phyloP scores from a whole-genome alignment of 2,329 filamentous ascomycete species.

The Blastomyces gilchristii region DNA sequence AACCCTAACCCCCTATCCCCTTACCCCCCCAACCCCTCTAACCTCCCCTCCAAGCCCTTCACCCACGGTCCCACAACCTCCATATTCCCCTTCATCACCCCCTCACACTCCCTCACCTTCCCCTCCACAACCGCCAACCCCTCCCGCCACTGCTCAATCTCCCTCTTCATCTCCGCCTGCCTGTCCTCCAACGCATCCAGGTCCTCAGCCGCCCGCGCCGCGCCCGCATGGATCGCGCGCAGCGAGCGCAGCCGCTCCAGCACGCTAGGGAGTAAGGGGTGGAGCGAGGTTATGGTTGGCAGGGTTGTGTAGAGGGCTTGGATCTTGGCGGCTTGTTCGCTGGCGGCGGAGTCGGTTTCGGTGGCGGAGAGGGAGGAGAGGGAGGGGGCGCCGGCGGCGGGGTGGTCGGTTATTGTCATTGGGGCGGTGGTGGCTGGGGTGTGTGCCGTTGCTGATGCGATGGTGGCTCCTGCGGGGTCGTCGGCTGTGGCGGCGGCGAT shows the following conservation, averaged over 20 bases:
- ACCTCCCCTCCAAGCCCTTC: slow-evolving; percentile 68
- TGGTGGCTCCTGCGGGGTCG: slow-evolving; percentile 26
- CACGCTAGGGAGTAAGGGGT: slow-evolving; percentile 73
- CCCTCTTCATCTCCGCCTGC: slow-evolving; percentile 61
- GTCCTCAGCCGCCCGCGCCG: slow-evolving; percentile 67
- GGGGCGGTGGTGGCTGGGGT: slow-evolving; percentile 23
- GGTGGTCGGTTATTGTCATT: too few species aligned
- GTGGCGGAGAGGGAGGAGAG: slow-evolving; percentile 31
- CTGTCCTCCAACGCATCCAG: slow-evolving; percentile 66
- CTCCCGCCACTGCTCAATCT: slow-evolving; percentile 61
- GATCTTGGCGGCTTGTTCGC: slow-evolving; percentile 73
- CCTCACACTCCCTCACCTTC: slow-evolving; percentile 59
- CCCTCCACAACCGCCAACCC: slow-evolving; percentile 69
- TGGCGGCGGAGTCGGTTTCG: slow-evolving; percentile 39
- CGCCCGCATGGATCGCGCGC: slow-evolving; percentile 73
- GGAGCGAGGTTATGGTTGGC: slow-evolving; percentile 75
- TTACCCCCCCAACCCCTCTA: slow-evolving; percentile 48
- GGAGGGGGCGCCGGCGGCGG: slow-evolving; percentile 23
- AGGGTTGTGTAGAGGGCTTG: slow-evolving; percentile 84
- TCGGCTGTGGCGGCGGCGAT: slow-evolving; percentile 27
- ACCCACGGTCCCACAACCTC: slow-evolving; percentile 83
- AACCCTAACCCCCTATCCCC: neutral
- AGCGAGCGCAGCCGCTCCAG: slow-evolving; percentile 78
- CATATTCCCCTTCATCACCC: slow-evolving; percentile 66
- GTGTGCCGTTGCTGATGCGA: slow-evolving; percentile 23